Base-by-base conservation (phyloP, 2,329 filamentous ascomycete species). In the Neodidymelliopsis sp. region DNA sequence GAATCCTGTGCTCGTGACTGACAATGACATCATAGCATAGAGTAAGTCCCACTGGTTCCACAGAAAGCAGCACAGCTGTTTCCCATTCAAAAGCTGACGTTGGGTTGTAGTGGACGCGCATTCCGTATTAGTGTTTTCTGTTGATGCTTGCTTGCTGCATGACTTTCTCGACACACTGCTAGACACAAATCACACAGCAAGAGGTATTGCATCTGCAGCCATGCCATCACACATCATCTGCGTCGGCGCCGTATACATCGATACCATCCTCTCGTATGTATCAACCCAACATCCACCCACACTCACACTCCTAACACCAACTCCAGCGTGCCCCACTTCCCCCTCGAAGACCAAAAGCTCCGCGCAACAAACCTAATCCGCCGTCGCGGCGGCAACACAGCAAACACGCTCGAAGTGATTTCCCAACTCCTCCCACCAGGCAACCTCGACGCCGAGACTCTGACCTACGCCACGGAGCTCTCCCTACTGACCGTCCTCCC, bases 351-450 rank as follows among this genome's bases (percentile, higher is more conserved):
- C 74, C 80, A 84, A 36, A 91, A 91, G 71, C 77, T 89, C 29
- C 85, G 88, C 23, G 87, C 88, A 13, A 81, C 81, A 2, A 77
- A 66, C 18, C 67, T 88, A 44, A 73, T 76, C 25, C 79, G 80
- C 31, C 82, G 88, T 22, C 81, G 87, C 19, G 88, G 89, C 41
- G 88, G 88, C 23, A 92, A 91, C 69, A 85, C 85, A 54, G 81
- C 85, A 18, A 91, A 91, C 67, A 82, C 83, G 3, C 79, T 90
- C 24, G 81, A 90, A 65, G 87, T 91, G 7, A 74, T 91, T 19
- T 79, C 84, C 53, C 86, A 91, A 66, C 78, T 73, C 2, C 35
- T 64, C 4, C 39, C 34, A 3, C 19, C 33, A 2, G 45, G 50
- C 12, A 29, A 40, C 16, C 22, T 48, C 13, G 8, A 41, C 13